A percentile compares a stretch with the other conserved stretches of the same genome.
These are phyloP conservation scores for Fusarium sp. DNA, from an alignment of 2,329 filamentous ascomycete species.

Conservation along the genomic window DNA sequence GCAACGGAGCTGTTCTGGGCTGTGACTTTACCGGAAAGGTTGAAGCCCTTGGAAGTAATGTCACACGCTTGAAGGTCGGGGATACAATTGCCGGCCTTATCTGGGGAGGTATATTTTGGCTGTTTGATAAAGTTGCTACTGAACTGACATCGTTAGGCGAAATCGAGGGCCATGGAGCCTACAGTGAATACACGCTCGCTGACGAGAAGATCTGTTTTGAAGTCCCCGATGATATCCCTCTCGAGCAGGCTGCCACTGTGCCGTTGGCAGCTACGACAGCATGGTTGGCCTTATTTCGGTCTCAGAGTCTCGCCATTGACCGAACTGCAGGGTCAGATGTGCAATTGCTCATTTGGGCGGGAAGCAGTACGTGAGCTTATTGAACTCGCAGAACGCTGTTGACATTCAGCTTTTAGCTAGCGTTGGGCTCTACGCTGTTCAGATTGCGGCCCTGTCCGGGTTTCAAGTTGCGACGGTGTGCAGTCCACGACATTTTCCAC, in stretches of 20 bases:
- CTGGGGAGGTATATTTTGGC: constrained; percentile 40
- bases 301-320: constrained; percentile 48
- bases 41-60: constrained; percentile 41
- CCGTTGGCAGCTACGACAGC: constrained; percentile 52
- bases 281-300: constrained; percentile 52
- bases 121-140: not conserved
- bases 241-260: constrained; percentile 49
- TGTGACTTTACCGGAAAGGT: constrained; percentile 52
- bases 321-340: not conserved
- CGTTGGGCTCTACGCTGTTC: constrained; percentile 51
- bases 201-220: constrained; percentile 54
- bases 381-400: not conserved
- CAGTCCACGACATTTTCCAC: constrained; percentile 45
- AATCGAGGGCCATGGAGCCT: constrained; percentile 48
- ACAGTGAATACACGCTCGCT: constrained; percentile 53
- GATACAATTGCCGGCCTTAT: constrained; percentile 36
- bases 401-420: constrained; percentile 40
- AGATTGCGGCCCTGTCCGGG: constrained; percentile 46
- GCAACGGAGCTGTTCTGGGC: constrained; percentile 49
- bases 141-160: constrained; percentile 12
- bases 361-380: constrained; percentile 48
- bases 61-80: constrained; percentile 19
- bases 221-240: constrained; percentile 44
- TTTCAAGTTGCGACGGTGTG: constrained; percentile 49
- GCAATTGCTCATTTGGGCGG: constrained; percentile 54